Evolutionary conservation across 176 grass and related monocot species (phyloP).

Genomic region (Lolium multiflorum): DNA sequence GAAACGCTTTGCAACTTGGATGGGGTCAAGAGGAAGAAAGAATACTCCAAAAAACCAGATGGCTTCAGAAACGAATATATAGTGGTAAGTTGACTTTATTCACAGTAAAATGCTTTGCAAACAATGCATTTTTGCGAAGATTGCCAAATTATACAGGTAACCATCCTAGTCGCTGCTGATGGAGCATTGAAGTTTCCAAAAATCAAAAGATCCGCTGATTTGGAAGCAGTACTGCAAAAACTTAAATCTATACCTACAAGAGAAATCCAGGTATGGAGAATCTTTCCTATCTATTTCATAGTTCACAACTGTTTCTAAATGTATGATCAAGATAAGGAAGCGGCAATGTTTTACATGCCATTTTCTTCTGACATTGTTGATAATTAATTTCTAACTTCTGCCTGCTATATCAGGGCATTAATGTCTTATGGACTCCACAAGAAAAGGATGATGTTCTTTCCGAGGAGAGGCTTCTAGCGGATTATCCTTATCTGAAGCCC

Average conservation of each 20-base stretch:
- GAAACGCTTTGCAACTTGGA: conserved; percentile 44
- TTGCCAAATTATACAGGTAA: conserved; percentile 19
- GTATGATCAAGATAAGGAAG: neutral
- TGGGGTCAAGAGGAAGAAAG: conserved; percentile 43
- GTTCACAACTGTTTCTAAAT: neutral
- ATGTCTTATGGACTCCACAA: conserved; percentile 10
- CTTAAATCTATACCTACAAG: neutral
- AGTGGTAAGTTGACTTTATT: conserved; percentile 17
- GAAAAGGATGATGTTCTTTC: conserved; percentile 4
- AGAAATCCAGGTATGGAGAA: neutral
- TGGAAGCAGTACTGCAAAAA: neutral
- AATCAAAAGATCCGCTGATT: neutral
- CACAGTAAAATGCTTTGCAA: neutral
- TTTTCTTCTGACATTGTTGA: neutral
- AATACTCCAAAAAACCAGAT: conserved; percentile 33
- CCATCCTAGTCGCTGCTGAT: conserved; percentile 42
- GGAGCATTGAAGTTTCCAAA: conserved; percentile 13
- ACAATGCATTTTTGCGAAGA: neutral
- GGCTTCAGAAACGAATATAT: conserved; percentile 46
- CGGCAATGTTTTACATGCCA: neutral
- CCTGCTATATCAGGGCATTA: neutral
- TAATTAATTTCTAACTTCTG: neutral
- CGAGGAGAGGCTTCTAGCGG: neutral
- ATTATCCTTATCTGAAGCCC: neutral
- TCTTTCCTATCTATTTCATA: neutral